Evolutionary conservation across 176 grass and related monocot species (phyloP), one percentile per base, ranked within the genome.

Genomic region (Neostapfia colusana): DNA sequence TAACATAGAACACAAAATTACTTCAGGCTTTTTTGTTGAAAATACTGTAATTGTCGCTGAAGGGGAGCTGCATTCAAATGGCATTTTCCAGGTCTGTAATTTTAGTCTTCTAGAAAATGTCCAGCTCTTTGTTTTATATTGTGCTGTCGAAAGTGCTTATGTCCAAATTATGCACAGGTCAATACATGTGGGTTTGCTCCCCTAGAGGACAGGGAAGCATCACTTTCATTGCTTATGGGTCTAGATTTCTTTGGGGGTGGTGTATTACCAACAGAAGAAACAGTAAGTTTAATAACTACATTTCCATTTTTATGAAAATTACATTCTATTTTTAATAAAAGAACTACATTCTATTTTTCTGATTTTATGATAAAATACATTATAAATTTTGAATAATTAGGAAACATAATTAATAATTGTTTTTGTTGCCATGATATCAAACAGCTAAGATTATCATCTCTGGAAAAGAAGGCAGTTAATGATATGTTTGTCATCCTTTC

Each of bases 111-210:
- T 44, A 55, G 45, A 56, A 42, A 18, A 58, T 26, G 55, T 13
- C 55, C 42, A 67, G 2, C 37, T 45, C 43, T 69, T 72, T 67
- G 8, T 8, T 74, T 8, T 74, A 13, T 61, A 60, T 41, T 59
- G 10, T 74, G 53, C 5, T 67, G 43, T 79, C 44, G 14, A 70
- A 55, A 63, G 26, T 26, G 23, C 38, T 67, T 67, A 26, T 31
- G 3, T 78, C 54, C 61, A 34, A 67, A 46, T 77, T 40, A 75
- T 82, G 40, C 87, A 65, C 79, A 98, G 95, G 95, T 98, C 17
- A 98, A 90, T 84, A 94, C 95, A 62, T 98, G 95, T 84, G 95
- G 95, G 24, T 98, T 98, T 91, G 91, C 95, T 58, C 95, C 91
- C 60, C 75, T 98, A 76, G 95, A 98, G 73, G 86, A 98, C 42